Conservation (phyloP, 441 rosid species). For the Populus hybrid region DNA sequence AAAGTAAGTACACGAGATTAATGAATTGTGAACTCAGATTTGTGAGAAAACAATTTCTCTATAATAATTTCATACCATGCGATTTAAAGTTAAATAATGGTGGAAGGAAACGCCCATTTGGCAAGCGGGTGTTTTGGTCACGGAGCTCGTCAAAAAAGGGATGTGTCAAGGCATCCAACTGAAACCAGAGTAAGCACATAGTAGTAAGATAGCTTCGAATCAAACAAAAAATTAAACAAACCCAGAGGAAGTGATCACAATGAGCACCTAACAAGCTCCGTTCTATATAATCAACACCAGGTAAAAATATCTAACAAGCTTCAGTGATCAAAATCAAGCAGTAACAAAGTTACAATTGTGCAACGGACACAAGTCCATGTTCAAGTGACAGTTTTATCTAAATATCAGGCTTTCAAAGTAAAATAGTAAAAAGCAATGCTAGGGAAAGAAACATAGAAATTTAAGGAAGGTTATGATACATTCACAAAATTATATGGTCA, state of each 20-base stretch:
- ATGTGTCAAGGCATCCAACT: conserved; percentile 85
- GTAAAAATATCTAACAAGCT: background rate
- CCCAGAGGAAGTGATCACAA: background rate
- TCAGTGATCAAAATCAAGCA: background rate
- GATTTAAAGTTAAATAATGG: conserved; percentile 87
- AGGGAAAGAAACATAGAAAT: background rate
- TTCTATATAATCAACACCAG: background rate
- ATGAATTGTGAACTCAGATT: background rate
- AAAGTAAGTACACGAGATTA: background rate
- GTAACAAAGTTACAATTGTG: background rate
- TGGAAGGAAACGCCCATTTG: conserved; percentile 91
- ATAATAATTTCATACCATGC: conserved; percentile 46
- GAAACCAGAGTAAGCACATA: conserved; percentile 8
- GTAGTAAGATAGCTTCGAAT: background rate
- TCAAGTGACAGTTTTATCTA: background rate
- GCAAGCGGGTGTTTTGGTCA: conserved; percentile 72
- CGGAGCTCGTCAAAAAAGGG: conserved; percentile 95
- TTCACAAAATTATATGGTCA: background rate
- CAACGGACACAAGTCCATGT: background rate
- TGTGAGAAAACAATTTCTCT: background rate
- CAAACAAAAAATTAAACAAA: background rate
- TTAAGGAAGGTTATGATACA: background rate
- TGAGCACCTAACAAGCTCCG: background rate
- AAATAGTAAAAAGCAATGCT: background rate
- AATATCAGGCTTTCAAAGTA: background rate